Evolutionary conservation across 441 rosid genomes (phyloP), one percentile per base, ranked within the genome.

Genomic region (Bocquillonia castaneifolia): DNA sequence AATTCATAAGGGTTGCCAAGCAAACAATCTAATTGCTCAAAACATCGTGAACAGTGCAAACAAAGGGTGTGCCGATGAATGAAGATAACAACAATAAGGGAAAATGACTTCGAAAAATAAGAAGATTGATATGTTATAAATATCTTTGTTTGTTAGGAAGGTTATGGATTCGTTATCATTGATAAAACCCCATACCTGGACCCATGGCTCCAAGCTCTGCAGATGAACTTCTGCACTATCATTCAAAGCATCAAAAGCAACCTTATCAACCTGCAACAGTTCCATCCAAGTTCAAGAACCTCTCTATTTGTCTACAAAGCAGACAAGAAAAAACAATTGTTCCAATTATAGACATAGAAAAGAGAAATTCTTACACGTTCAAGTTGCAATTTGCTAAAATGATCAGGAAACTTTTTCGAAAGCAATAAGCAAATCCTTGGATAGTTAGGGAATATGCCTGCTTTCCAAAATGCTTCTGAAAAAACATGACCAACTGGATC

Each of bases 141-240:
- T 25, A 65, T 37, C 48, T 65, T 52, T 26, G 28, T 25, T 40
- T 18, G 25, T 50, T 13, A 18, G 20, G 51, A 39, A 6, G 39
- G 37, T 39, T n/a, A 66, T 22, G 39, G 12, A n/a, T 3, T 53
- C 3, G 23, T 44, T 2, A 32, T 72, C 44, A 66, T n/a, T n/a
- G n/a, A 66, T 4, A 23, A 20, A 52, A 42, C n/a, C 62, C 42
- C 50, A n/a, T 64, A 94, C 98, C 95, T 92, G 98, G 75, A 95
- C 73, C 99, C 97, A 95, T 72, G 97, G 98, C 77, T 95, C 98
- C 87, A 95, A 85, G 77, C 88, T 85, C 83, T 87, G 97, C 76
- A 95, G 79, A 82, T 95, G 92, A 80, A 90, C 82, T 78, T 90
- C 99, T 54, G 95, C 97, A 63, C 83, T 80, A 70, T 88, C 96